These are phyloP conservation scores for Orobanche coerulescens DNA, from an alignment of 257 asterid genomes.

Conservation along the genomic window DNA sequence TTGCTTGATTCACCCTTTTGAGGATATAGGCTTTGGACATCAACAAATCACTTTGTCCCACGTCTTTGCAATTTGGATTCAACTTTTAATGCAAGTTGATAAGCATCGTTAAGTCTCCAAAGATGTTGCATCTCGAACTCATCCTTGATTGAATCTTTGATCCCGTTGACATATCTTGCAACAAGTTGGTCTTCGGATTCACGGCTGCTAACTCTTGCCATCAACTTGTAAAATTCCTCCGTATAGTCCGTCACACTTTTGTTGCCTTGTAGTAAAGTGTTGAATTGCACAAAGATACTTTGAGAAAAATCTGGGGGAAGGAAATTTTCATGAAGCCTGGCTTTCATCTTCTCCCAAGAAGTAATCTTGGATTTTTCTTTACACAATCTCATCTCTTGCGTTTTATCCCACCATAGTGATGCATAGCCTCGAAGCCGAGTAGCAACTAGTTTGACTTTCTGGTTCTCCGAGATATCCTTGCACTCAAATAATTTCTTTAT, in stretches of 20 bases:
- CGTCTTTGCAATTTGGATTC: background rate
- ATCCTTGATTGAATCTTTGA: no score
- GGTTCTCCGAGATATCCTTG: background rate
- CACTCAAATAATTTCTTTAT: background rate
- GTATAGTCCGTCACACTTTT: background rate
- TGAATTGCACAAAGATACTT: background rate
- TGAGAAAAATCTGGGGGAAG: background rate
- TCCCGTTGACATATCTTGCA: no score
- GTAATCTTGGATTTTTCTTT: background rate
- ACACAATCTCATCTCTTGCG: background rate
- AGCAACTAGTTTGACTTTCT: conserved; percentile 11
- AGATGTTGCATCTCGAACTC: background rate
- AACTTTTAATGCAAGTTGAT: no score
- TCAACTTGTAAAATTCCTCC: no score
- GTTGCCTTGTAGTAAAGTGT: background rate
- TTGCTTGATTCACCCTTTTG: no score
- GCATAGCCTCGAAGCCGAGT: conserved; percentile 15
- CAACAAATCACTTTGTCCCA: background rate
- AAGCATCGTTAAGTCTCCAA: no score
- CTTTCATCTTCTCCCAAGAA: no score
- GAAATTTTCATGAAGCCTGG: background rate
- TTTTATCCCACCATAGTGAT: conserved; percentile 9
- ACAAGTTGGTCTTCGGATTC: no score
- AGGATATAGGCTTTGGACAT: background rate
- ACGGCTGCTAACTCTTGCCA: no score